phyloP scores from a whole-genome alignment of 805 yeast genomes.

The Schwanniomyces vanrijiae region DNA sequence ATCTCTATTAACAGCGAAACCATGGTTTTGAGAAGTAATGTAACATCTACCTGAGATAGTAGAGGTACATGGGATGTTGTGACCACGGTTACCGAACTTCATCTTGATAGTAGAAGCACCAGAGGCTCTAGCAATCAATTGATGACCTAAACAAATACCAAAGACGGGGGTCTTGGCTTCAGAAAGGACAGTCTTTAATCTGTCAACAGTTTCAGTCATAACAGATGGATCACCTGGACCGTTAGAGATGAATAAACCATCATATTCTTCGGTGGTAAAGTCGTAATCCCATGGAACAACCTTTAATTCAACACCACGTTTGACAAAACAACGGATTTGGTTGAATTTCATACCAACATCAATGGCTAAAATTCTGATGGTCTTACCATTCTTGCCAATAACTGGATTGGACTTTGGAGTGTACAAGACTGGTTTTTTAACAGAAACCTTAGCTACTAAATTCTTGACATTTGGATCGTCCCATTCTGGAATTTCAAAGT shows the following conservation, averaged over 20 bases:
- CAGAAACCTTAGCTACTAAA: constrained; percentile 89
- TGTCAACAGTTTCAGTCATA: constrained; percentile 64
- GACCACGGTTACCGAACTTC: constrained; percentile 99
- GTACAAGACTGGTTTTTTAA: constrained; percentile 71
- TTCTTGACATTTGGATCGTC: constrained; percentile 89
- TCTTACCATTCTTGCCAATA: constrained; percentile 69
- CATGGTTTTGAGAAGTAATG: constrained; percentile 98
- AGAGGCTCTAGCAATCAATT: constrained; percentile 88
- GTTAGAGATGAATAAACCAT: constrained; percentile 93
- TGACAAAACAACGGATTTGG: constrained; percentile 95
- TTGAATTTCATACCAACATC: constrained; percentile 98
- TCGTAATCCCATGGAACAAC: constrained; percentile 97
- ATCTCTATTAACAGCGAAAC: constrained; percentile 88
- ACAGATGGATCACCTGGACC: constrained; percentile 99
- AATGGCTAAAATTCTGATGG: constrained; percentile 80
- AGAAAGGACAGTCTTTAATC: constrained; percentile 56
- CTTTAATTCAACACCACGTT: constrained; percentile 91
- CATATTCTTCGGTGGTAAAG: constrained; percentile 76
- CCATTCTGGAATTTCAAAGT: constrained; percentile 82
- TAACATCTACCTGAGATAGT: constrained; percentile 92
- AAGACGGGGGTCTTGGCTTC: constrained; percentile 83
- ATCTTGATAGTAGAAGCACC: constrained; percentile 92
- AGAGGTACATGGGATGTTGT: constrained; percentile 94
- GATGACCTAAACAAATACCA: constrained; percentile 99
- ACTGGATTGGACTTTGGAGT: constrained; percentile 59